Conservation (phyloP, 2,329 filamentous ascomycete species). For the Basipetospora chlamydospora region DNA sequence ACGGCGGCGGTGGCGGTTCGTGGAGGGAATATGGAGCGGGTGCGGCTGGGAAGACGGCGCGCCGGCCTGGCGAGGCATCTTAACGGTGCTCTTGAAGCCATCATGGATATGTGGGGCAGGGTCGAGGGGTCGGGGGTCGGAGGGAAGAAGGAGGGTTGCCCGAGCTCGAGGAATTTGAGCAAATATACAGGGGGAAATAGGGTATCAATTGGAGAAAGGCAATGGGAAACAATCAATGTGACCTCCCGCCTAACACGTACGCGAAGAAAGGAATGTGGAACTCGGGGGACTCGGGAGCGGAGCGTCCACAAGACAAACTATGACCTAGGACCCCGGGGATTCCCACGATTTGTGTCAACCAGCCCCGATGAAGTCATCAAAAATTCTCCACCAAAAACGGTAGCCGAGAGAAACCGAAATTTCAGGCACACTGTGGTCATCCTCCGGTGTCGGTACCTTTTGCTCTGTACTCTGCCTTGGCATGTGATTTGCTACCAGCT, state of each 20-base stretch:
- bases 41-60: slow-evolving; percentile 4
- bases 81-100: slow-evolving; percentile 5
- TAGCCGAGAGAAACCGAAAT: slow-evolving; percentile 4
- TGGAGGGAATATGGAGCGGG: slow-evolving; percentile 10
- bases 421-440: not conserved
- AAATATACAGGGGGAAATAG: too few species aligned
- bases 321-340: not conserved
- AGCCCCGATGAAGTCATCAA: slow-evolving; percentile 2
- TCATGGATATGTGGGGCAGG: not conserved
- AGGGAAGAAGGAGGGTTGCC: not conserved
- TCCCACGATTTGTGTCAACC: not conserved
- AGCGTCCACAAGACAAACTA: not conserved
- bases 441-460: not conserved
- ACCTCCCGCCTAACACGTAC: too few species aligned
- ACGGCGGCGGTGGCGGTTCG: slow-evolving; percentile 4
- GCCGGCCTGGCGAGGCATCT: slow-evolving; percentile 4
- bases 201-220: too few species aligned
- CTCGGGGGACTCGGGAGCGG: not conserved
- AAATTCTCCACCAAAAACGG: not conserved
- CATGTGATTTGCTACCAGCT: too few species aligned
- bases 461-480: not conserved
- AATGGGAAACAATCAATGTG: too few species aligned
- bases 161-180: not conserved
- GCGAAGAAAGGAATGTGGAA: too few species aligned
- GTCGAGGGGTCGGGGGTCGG: not conserved